These are phyloP conservation scores for Clitopilus hobsonii DNA, from an alignment of 768 basidiomycete genomes.

Conservation along the genomic window DNA sequence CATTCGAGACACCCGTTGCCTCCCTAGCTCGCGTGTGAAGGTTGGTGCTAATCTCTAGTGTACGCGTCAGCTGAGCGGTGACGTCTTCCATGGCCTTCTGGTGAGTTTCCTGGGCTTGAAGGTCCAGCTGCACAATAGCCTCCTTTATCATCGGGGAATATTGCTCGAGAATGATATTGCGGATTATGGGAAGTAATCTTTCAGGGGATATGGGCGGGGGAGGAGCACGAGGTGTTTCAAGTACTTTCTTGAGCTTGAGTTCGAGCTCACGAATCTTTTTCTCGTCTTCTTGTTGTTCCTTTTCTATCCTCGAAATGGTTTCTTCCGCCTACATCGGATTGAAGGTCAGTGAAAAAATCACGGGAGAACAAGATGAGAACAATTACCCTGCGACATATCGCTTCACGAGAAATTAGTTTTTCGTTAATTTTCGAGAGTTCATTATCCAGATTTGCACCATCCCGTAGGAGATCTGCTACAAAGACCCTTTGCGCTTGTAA, in stretches of 20 bases:
- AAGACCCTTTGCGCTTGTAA: neutral
- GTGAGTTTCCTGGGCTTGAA: constrained; percentile 17
- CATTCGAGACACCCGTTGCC: neutral
- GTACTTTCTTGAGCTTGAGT: constrained; percentile 18
- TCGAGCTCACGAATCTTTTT: constrained; percentile 18
- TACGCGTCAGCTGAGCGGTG: constrained; percentile 21
- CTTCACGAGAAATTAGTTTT: neutral
- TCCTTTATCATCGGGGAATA: constrained; percentile 18
- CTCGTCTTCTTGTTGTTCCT: constrained; percentile 15
- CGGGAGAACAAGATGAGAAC: no score
- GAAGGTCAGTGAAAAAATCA: neutral
- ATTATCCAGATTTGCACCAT: neutral
- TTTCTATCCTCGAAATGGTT: constrained; percentile 11
- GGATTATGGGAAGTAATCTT: constrained; percentile 14
- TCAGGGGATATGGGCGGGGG: constrained; percentile 13
- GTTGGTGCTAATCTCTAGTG: constrained; percentile 23
- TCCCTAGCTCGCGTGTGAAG: constrained; percentile 19
- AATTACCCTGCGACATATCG: neutral
- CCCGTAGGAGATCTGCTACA: neutral
- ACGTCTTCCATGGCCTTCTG: constrained; percentile 20
- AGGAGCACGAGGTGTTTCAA: constrained; percentile 10
- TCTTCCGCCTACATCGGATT: neutral
- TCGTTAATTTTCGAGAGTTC: neutral
- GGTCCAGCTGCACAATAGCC: constrained; percentile 18
- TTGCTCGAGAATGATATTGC: constrained; percentile 8